Evolutionary conservation across 352 stramenopile species (phyloP), one percentile per base, ranked within the genome.

Genomic region (Phytophthora ohioensis): DNA sequence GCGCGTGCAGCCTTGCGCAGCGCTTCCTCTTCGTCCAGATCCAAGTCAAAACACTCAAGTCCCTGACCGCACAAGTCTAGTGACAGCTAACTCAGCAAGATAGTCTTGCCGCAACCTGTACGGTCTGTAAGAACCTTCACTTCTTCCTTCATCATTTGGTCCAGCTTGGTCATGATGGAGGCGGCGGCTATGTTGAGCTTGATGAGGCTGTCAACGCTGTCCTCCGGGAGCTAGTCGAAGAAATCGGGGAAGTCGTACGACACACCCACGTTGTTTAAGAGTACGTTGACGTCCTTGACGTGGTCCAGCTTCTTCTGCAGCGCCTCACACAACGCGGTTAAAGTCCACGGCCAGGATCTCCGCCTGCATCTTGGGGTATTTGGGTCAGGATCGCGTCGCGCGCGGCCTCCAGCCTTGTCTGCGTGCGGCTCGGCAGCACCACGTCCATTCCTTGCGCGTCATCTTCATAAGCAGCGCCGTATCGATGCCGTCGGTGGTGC

Each of bases 221-320:
- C 90, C 49, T 98, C 91, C 3, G 91, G 78, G 49, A 99, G 84
- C 76, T 99, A 96, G 60, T 98, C 85, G 84, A 99, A 99, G 87
- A 97, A 99, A 80, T 86, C 92, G 6, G 98, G 97, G 79, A 98
- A 99, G 57, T 98, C 93, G 85, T 99, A 99, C 63, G 92, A 98
- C 46, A 99, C 93, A 59, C 98, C 98, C 27, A 99, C 98, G 82
- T 99, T 99, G 88, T 99, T 99, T 68, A 99, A 92, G 35, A 99
- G 90, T 55, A 99, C 88, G 35, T 97, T 98, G 32, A 99, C 75
- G 64, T 99, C 97, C 66, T 98, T 76, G 21, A 92, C 79, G 46
- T 97, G 78, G 49, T 79, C 71, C 38, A 93, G 69, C 41, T 84
- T 76, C 54, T 72, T 75, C 53, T 80, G 69, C 54, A 95, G 81